Percentiles rank a stretch among this genome's conserved stretches.
These are phyloP conservation scores for Dujonia santamariae DNA, from an alignment of 1,139 yeast species.

Conservation along the genomic window DNA sequence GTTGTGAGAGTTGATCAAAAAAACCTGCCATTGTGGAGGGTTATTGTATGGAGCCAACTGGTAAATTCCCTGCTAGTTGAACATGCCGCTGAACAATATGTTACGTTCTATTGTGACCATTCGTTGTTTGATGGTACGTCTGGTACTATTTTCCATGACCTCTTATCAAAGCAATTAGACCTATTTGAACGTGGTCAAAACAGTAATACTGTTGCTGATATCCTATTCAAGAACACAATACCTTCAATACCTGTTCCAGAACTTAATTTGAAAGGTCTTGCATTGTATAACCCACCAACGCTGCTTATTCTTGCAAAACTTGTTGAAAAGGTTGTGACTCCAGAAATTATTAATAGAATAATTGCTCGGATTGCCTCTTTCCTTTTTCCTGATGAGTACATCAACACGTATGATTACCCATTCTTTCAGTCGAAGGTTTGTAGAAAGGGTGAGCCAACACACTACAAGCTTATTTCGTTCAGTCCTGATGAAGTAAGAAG, in stretches of 20 bases:
- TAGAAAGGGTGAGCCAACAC: constrained; percentile 10
- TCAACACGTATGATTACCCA: constrained; percentile 14
- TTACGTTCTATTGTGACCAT: constrained; percentile 32
- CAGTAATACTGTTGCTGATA: no score
- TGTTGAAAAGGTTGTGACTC: constrained; percentile 7
- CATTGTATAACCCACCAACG: constrained; percentile 13
- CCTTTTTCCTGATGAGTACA: not conserved
- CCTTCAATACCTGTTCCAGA: constrained; percentile 8
- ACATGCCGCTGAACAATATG: constrained; percentile 16
- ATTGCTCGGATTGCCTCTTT: no score
- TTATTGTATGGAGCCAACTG: constrained; percentile 15
- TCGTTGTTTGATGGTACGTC: constrained; percentile 34
- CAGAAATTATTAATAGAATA: no score
- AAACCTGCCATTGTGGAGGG: constrained; percentile 27
- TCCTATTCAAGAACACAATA: constrained; percentile 9
- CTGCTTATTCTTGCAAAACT: constrained; percentile 8
- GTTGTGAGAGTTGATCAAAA: constrained; percentile 14
- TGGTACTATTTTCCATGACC: constrained; percentile 29
- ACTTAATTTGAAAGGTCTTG: constrained; percentile 8
- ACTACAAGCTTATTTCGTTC: constrained; percentile 15
- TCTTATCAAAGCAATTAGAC: no score
- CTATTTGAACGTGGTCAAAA: no score
- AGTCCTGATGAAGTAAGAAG: constrained; percentile 10
- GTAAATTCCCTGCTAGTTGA: not conserved
- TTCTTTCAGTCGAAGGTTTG: constrained; percentile 13